These are phyloP conservation scores for Aegle marmelos DNA, from an alignment of 345 rosid genomes.

Conservation along the genomic window DNA sequence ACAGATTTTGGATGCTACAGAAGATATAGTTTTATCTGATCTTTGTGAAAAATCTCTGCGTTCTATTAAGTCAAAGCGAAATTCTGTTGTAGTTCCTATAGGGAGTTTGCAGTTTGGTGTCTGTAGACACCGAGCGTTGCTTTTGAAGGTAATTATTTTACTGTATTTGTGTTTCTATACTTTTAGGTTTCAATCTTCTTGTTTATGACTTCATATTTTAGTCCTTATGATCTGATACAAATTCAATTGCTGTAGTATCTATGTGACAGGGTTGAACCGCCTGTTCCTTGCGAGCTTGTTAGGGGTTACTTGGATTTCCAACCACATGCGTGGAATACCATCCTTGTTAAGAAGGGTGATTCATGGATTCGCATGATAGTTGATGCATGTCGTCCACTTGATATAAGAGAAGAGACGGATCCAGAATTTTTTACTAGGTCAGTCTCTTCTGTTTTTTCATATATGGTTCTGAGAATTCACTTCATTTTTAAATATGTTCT, in stretches of 20 bases:
- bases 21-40: constrained; percentile 59
- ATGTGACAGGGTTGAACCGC: constrained; percentile 94
- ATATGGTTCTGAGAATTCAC: constrained; percentile 4
- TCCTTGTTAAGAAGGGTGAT: constrained; percentile 60
- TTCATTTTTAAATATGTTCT: background rate
- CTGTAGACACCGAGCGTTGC: constrained; percentile 92
- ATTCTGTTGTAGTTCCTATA: constrained; percentile 77
- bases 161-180: background rate
- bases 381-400: constrained; percentile 89
- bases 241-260: constrained; percentile 55
- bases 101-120: constrained; percentile 85
- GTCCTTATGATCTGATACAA: constrained; percentile 17
- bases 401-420: constrained; percentile 86
- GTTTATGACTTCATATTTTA: constrained; percentile 1
- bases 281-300: constrained; percentile 94
- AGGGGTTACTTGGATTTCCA: constrained; percentile 92
- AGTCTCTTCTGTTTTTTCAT: constrained; percentile 12
- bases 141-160: constrained; percentile 64
- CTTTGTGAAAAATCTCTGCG: constrained; percentile 79
- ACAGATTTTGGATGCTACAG: constrained; percentile 32
- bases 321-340: constrained; percentile 95
- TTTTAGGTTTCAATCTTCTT: constrained; percentile 2
- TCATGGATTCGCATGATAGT: constrained; percentile 79
- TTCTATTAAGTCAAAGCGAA: constrained; percentile 60
- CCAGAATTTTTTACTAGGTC: constrained; percentile 80